These are phyloP conservation scores for Plicaturopsis crispa DNA, from an alignment of 768 basidiomycete species.

Conservation along the genomic window DNA sequence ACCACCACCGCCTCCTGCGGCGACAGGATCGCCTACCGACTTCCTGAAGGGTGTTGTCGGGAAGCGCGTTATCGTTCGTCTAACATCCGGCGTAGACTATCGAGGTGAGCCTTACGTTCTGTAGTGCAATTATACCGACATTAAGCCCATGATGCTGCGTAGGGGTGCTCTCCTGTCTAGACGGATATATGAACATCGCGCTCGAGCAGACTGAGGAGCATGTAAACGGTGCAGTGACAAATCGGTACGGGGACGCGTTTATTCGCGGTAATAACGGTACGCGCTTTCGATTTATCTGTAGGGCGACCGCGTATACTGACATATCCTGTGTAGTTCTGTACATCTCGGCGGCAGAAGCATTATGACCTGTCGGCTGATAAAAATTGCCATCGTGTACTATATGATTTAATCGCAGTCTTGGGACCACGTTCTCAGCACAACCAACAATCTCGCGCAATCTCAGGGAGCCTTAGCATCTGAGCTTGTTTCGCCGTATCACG, in stretches of 20 bases:
- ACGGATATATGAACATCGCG: conserved; percentile 99
- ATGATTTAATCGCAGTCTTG: no score
- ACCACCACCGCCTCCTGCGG: conserved; percentile 35
- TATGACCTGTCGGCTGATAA: no score
- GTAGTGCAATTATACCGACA: background rate
- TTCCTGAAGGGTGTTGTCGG: conserved; percentile 95
- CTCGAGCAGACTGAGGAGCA: conserved; percentile 96
- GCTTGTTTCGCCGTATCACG: no score
- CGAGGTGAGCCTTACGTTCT: conserved; percentile 45
- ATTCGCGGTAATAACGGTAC: conserved; percentile 90
- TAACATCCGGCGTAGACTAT: conserved; percentile 92
- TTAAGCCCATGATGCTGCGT: background rate
- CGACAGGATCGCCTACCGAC: conserved; percentile 82
- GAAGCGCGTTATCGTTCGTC: conserved; percentile 87
- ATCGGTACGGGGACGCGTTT: conserved; percentile 92
- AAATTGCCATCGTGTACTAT: no score
- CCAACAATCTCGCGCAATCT: no score
- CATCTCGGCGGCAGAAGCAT: conserved; percentile 62
- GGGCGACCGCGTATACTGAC: background rate
- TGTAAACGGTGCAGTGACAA: conserved; percentile 80
- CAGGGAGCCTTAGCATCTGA: no score
- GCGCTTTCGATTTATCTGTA: conserved; percentile 6
- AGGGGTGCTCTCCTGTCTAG: conserved; percentile 92
- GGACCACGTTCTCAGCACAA: no score
- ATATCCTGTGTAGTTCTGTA: conserved; percentile 48